A percentile compares a stretch with the other conserved stretches of the same genome.
These are phyloP conservation scores for Fusarium drepaniforme DNA, from an alignment of 2,329 filamentous ascomycete species.

Conservation along the genomic window DNA sequence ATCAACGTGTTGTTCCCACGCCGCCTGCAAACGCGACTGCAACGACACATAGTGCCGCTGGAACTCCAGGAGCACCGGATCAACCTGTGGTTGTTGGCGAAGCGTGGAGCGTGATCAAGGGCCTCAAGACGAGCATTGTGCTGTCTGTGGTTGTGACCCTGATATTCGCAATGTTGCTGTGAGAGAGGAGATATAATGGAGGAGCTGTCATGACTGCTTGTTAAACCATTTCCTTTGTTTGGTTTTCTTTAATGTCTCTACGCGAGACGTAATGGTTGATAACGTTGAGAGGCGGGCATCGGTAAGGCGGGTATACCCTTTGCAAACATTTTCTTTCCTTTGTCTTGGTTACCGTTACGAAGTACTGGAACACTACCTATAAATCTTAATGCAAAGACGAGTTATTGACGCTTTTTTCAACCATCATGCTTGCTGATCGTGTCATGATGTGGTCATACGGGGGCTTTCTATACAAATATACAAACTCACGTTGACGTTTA, in stretches of 20 bases:
- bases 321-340: slow-evolving; percentile 25
- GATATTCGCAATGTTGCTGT: slow-evolving; percentile 25
- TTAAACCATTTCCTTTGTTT: neutral
- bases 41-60: neutral
- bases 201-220: neutral
- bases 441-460: neutral
- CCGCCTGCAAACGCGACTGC: slow-evolving; percentile 3
- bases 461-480: neutral
- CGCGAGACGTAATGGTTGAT: neutral
- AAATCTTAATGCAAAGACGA: slow-evolving; percentile 19
- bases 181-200: neutral
- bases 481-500: slow-evolving; percentile 14
- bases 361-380: neutral
- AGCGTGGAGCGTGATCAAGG: slow-evolving; percentile 19
- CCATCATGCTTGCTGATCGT: neutral
- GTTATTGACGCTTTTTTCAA: neutral
- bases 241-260: neutral
- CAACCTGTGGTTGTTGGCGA: slow-evolving; percentile 10
- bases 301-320: slow-evolving; percentile 18
- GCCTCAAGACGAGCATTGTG: slow-evolving; percentile 19
- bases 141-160: slow-evolving; percentile 23
- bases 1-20: slow-evolving; percentile 1
- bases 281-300: neutral
- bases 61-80: slow-evolving; percentile 29
- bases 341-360: slow-evolving; percentile 15